Percentiles rank a stretch among this genome's conserved stretches.
Conservation (phyloP, 2,329 filamentous ascomycete genomes). For the Didymosphaeria variabile region DNA sequence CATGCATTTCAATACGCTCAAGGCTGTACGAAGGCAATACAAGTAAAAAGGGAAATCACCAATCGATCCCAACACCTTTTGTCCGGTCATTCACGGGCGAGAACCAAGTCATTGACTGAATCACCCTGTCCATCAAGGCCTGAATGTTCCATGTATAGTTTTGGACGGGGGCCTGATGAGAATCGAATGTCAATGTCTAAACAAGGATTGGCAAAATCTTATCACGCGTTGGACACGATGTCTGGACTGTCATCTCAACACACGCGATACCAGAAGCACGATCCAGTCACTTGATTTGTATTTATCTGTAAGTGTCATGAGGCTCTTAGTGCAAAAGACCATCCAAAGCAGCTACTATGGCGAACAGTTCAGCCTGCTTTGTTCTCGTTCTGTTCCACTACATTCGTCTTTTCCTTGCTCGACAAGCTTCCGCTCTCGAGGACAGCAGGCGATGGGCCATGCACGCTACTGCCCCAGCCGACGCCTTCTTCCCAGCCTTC, state of each 20-base stretch:
- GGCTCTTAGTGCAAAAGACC: not conserved
- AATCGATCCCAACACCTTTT: constrained; percentile 12
- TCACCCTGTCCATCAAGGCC: not conserved
- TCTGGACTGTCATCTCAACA: no score
- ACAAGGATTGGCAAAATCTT: not conserved
- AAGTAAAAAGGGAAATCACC: not conserved
- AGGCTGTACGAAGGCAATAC: not conserved
- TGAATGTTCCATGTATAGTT: not conserved
- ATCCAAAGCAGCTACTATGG: not conserved
- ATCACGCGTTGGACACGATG: no score
- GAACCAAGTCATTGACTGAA: not conserved
- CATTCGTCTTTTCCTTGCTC: constrained; percentile 22
- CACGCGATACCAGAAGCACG: not conserved
- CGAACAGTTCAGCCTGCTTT: not conserved
- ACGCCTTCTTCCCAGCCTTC: constrained; percentile 32
- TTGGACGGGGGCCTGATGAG: not conserved
- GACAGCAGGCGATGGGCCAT: constrained; percentile 15
- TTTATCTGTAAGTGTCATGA: not conserved
- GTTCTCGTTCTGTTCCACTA: constrained; percentile 24
- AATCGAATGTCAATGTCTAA: not conserved
- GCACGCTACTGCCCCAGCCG: constrained; percentile 19
- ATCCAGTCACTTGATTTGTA: not conserved
- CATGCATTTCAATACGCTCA: not conserved
- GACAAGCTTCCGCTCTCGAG: constrained; percentile 26
- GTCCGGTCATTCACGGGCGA: not conserved